Percentiles rank a stretch among this genome's conserved stretches.
These are phyloP conservation scores for Melampsora americana DNA, from an alignment of 1,284 basidiomycete genomes.

Conservation along the genomic window DNA sequence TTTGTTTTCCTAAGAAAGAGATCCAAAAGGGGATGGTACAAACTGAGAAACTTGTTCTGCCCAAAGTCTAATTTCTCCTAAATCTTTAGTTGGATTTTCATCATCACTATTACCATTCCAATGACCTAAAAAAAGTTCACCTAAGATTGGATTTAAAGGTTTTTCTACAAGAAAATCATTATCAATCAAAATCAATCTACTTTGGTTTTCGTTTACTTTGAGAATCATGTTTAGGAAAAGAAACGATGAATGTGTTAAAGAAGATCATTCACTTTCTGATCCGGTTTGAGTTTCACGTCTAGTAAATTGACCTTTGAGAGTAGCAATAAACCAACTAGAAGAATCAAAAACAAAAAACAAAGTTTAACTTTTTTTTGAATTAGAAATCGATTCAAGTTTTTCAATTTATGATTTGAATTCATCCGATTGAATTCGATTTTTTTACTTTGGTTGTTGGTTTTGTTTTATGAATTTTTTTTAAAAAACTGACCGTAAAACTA, in stretches of 20 bases:
- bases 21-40: conserved; percentile 64
- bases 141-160: conserved; percentile 91
- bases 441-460: too few species aligned
- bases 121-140: conserved; percentile 79
- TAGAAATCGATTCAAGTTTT: too few species aligned
- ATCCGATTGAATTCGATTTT: too few species aligned
- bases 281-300: conserved; percentile 36
- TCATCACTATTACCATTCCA: conserved; percentile 63
- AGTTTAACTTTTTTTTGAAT: too few species aligned
- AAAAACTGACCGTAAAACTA: conserved; percentile 17
- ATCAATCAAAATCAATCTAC: neutral
- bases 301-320: conserved; percentile 42
- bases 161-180: conserved; percentile 66
- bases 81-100: conserved; percentile 59
- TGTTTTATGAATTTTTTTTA: too few species aligned
- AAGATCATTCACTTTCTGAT: conserved; percentile 20
- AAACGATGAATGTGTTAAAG: neutral
- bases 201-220: neutral
- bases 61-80: conserved; percentile 76
- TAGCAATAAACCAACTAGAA: conserved; percentile 51
- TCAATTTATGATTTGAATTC: too few species aligned
- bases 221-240: conserved; percentile 64
- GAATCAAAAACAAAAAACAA: conserved; percentile 1
- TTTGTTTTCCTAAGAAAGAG: too few species aligned
- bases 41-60: conserved; percentile 89